Base-by-base conservation (phyloP, 1,284 basidiomycete genomes). In the Taiwanofungus camphoratus region DNA sequence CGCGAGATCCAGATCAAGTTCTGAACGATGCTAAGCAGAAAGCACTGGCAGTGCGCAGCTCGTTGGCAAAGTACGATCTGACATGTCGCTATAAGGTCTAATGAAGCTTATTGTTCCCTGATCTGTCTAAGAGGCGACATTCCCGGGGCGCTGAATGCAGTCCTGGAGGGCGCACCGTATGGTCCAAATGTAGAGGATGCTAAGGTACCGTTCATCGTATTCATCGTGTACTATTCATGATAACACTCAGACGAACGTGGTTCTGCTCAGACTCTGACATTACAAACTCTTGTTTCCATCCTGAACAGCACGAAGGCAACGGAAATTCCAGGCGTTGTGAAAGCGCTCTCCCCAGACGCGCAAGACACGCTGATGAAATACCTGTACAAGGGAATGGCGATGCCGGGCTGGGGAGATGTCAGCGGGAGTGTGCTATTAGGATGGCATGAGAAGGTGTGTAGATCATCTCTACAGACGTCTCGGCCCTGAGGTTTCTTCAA, bases 341-440 rank as follows among this genome's bases (percentile, higher is more conserved):
- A 85, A 59, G 64, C 74, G 1, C 76, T 98, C 31, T 77, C 81
- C 5, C 76, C 80, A 48, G 84, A 91, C 36, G 75, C 88, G 50
- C 92, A 96, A 56, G 95, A 97, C 59, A 89, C 83, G 26, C 73
- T 98, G 45, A 99, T 98, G 95, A 97, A 96, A 63, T 99, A 96
- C 61, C 70, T 99, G 19, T 99, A 99, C 80, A 99, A 99, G 69
- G 93, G 87, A 23, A 92, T 92, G 88, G 88, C 73, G 5, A 74
- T 82, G 71, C 82, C 86, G 9, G 89, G 79, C 36, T 87, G 81
- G 77, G 84, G 82, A 40, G 91, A 91, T 59, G 79, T 88, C 53
- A 87, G 81, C 54, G 89, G 89, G 33, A 93, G 91, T 53, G 92
- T 97, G 16, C 69, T 99, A 39, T 71, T 99, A 19, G 85, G 82